Percentiles rank a stretch among this genome's conserved stretches.
Conservation (phyloP, 2,329 filamentous ascomycete genomes). For the Pyricularia grisea region DNA sequence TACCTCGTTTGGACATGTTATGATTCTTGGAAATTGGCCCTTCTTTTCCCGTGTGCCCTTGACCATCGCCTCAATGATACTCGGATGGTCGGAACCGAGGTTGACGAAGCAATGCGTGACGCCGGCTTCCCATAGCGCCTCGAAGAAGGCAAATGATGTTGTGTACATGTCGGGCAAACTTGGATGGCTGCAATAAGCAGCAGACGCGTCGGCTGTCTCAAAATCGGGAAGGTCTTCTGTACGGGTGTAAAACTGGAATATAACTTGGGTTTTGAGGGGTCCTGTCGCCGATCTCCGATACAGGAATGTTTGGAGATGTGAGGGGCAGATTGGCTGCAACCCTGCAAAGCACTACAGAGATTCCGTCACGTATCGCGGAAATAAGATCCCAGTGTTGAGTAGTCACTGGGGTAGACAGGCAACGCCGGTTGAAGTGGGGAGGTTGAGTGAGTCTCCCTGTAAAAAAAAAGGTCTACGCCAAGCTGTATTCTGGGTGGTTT, state of each 20-base stretch:
- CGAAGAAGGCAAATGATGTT: constrained; percentile 73
- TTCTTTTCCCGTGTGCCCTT: constrained; percentile 58
- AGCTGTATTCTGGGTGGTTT: neutral
- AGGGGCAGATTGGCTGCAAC: neutral
- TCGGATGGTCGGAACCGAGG: constrained; percentile 54
- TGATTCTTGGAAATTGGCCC: constrained; percentile 53
- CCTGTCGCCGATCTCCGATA: neutral
- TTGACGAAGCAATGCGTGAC: constrained; percentile 52
- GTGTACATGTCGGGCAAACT: constrained; percentile 46
- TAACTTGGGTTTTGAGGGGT: neutral
- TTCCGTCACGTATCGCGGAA: neutral
- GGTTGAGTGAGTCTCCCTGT: neutral
- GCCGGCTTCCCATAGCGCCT: constrained; percentile 65
- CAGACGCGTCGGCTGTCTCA: neutral
- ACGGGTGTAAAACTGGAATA: neutral
- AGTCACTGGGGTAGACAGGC: neutral
- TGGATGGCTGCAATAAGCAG: neutral
- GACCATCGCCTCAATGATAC: constrained; percentile 67
- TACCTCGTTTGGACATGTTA: constrained; percentile 67
- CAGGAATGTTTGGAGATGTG: neutral
- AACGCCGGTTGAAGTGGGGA: neutral
- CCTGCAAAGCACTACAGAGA: neutral
- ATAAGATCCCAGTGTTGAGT: neutral
- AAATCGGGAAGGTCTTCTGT: neutral
- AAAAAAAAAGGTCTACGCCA: neutral